Evolutionary conservation across 306 rosid genomes (phyloP), one percentile per base, ranked within the genome.

Genomic region (Rubus parviflorus): DNA sequence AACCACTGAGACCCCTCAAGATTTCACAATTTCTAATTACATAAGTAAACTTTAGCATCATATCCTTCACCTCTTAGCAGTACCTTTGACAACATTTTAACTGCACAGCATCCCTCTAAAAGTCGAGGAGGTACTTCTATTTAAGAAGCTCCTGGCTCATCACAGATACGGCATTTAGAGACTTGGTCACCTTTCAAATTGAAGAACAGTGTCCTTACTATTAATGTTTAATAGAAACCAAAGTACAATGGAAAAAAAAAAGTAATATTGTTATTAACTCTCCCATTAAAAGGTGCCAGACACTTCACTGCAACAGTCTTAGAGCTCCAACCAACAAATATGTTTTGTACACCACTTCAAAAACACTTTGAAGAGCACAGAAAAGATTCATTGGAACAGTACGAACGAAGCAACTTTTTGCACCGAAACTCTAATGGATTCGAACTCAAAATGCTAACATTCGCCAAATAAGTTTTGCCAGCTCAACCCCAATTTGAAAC

Each of bases 401-500:
- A 67, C 0, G 4, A 43, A 11, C 8, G 8, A 83, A 65, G 62
- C 23, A 8, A 25, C 57, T 75, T 22, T 54, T 17, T 25, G 37
- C 62, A 72, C 30, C 9, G 7, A 56, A 75, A 81, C 70, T 51
- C 77, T 40, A 75, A 72, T 41, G 16, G 41, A 61, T 52, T 64
- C 37, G 48, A 68, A 81, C 68, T 41, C 41, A 41, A 72, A 70
- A 63, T 45, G 7, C 56, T 72, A 42, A 40, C 61, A 77, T 64
- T 77, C 8, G 16, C 67, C 47, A 25, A 49, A 19, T 13, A 25
- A 77, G 67, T 58, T 30, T n/a, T 17, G 43, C 68, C 63, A 84
- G 73, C 79, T 81, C 69, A 19, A 11, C 14, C 64, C 63, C 6
- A 56, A 75, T 41, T 74, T 15, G 15, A 54, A 81, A 75, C 63